phyloP scores from a whole-genome alignment of 2,329 filamentous ascomycete genomes.

The Paecilomyces formosus region DNA sequence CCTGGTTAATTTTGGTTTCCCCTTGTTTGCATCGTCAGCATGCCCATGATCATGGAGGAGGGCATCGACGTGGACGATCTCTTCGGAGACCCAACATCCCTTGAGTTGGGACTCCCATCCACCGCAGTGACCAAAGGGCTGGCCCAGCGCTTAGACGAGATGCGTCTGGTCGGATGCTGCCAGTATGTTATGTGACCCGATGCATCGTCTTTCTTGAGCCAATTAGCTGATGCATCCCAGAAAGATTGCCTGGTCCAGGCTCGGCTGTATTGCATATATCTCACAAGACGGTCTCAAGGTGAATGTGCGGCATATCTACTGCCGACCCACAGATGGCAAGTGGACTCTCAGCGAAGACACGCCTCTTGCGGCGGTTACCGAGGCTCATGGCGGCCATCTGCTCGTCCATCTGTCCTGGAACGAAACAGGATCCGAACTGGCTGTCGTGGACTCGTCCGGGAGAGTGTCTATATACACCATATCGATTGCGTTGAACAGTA shows the following conservation, averaged over 20 bases:
- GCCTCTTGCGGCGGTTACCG: constrained; percentile 52
- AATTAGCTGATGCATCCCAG: constrained; percentile 37
- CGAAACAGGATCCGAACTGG: constrained; percentile 68
- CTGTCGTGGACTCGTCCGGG: constrained; percentile 72
- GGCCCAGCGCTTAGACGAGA: constrained; percentile 65
- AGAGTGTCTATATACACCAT: constrained; percentile 69
- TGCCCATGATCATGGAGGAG: constrained; percentile 51
- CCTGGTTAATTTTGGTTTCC: not conserved
- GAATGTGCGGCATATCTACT: constrained; percentile 65
- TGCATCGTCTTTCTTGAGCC: not conserved
- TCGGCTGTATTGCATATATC: constrained; percentile 78
- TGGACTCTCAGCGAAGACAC: constrained; percentile 75
- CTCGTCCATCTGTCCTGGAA: constrained; percentile 82
- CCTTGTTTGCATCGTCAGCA: constrained; percentile 14
- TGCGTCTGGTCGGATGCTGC: constrained; percentile 68
- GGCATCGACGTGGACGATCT: constrained; percentile 63
- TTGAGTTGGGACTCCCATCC: constrained; percentile 52
- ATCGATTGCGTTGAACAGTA: constrained; percentile 64
- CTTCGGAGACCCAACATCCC: constrained; percentile 58
- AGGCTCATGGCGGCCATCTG: constrained; percentile 55
- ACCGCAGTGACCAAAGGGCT: constrained; percentile 57
- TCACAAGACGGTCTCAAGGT: constrained; percentile 62
- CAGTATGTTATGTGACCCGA: constrained; percentile 59
- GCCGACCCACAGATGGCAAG: constrained; percentile 58
- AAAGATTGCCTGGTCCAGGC: constrained; percentile 78